Percentiles rank a stretch among this genome's conserved stretches.
Evolutionary conservation across 2,329 filamentous ascomycete genomes (phyloP).

Genomic region (Trichophyton verrucosum): DNA sequence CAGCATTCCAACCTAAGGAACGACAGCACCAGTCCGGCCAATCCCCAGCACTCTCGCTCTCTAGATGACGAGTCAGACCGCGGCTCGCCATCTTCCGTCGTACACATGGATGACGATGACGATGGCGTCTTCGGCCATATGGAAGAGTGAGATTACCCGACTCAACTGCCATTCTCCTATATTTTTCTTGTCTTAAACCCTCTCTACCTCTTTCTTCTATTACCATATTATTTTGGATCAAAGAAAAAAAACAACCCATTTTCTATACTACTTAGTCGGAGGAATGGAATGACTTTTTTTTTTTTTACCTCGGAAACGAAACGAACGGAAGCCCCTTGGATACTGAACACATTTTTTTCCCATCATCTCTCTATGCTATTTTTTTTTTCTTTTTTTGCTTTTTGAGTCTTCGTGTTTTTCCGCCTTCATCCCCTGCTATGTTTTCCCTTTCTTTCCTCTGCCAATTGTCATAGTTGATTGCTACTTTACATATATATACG

Average conservation of each 20-base stretch:
- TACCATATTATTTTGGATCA: background rate
- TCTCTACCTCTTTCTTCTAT: background rate
- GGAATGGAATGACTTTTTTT: background rate
- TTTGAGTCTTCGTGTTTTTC: too few species aligned
- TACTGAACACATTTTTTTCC: background rate
- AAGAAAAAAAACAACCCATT: background rate
- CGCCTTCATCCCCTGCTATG: too few species aligned
- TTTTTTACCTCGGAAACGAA: background rate
- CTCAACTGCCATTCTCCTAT: background rate
- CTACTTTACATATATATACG: background rate
- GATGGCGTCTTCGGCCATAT: conserved; percentile 92
- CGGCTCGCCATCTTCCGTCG: conserved; percentile 25
- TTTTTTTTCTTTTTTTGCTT: background rate
- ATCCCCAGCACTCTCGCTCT: background rate
- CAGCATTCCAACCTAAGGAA: conserved; percentile 26
- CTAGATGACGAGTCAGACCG: conserved; percentile 51
- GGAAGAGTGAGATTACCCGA: conserved; percentile 56
- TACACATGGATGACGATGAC: conserved; percentile 74
- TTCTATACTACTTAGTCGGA: background rate
- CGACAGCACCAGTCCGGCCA: background rate
- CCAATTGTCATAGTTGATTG: background rate
- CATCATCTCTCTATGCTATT: background rate
- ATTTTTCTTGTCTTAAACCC: background rate
- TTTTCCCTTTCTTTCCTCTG: background rate
- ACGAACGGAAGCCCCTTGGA: background rate